Percentiles rank a stretch among this genome's conserved stretches.
These are phyloP conservation scores for Sugiyamaella novakii DNA, from an alignment of 1,139 yeast genomes.

Conservation along the genomic window DNA sequence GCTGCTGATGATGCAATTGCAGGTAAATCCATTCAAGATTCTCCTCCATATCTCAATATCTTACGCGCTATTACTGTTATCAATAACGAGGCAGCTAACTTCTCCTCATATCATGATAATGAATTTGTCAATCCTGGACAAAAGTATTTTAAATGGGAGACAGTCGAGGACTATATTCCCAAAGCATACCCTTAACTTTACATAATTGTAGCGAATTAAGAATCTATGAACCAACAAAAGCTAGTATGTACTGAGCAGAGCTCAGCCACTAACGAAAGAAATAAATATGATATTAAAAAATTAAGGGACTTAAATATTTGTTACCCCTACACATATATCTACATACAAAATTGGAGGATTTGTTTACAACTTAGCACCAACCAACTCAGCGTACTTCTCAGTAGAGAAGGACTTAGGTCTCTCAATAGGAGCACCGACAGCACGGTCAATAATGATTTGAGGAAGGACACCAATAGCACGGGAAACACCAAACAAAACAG, in stretches of 20 bases:
- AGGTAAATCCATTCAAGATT: slow-evolving; percentile 23
- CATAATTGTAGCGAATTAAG: background rate
- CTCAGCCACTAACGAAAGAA: background rate
- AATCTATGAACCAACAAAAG: too few relatives aligned
- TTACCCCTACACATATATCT: slow-evolving; percentile 2
- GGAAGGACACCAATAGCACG: slow-evolving; percentile 61
- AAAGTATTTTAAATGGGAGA: slow-evolving; percentile 54
- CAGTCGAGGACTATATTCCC: slow-evolving; percentile 22
- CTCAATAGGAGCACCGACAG: slow-evolving; percentile 61
- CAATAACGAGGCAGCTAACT: slow-evolving; percentile 27
- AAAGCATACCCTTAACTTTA: background rate
- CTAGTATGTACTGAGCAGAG: slow-evolving; percentile 6
- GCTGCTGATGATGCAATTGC: slow-evolving; percentile 39
- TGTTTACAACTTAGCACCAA: slow-evolving; percentile 40
- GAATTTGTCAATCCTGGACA: slow-evolving; percentile 57
- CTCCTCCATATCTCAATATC: slow-evolving; percentile 20
- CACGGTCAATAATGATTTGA: slow-evolving; percentile 63
- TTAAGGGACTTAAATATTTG: slow-evolving; percentile 1
- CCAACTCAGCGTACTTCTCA: slow-evolving; percentile 49
- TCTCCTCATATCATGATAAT: slow-evolving; percentile 44
- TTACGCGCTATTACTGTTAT: slow-evolving; percentile 41
- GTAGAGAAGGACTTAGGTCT: slow-evolving; percentile 59
- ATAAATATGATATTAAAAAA: background rate
- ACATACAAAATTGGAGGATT: slow-evolving; percentile 1
- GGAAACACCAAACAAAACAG: slow-evolving; percentile 62